These are phyloP conservation scores for Alnus glutinosa DNA, from an alignment of 306 rosid species.

Conservation along the genomic window DNA sequence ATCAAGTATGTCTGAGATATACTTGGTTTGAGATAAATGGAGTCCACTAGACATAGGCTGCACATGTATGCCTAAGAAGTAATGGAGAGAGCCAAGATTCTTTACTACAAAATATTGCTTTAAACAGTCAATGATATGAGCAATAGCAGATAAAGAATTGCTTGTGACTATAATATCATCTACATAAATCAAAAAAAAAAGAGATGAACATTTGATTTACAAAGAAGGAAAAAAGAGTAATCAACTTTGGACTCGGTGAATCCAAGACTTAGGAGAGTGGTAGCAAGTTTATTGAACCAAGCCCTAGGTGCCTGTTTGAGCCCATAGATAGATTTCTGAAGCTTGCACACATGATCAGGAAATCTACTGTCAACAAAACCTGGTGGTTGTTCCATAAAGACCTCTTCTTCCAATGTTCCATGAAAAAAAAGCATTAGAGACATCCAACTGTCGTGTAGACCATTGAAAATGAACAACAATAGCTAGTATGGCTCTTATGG, in stretches of 20 bases:
- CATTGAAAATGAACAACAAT: too few species aligned
- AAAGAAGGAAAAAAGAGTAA: too few species aligned
- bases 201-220: background rate
- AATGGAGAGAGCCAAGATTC: background rate
- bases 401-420: too few species aligned
- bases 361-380: too few species aligned
- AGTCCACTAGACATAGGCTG: background rate
- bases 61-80: background rate
- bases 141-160: too few species aligned
- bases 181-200: too few species aligned
- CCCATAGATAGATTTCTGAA: background rate
- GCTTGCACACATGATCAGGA: background rate
- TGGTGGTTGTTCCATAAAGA: too few species aligned
- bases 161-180: background rate
- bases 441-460: too few species aligned
- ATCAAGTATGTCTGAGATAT: too few species aligned
- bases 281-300: background rate
- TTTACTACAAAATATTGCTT: background rate
- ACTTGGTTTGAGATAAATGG: background rate
- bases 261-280: background rate
- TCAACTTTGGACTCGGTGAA: background rate
- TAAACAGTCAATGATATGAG: background rate
- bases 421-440: too few species aligned
- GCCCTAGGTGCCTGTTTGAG: background rate
- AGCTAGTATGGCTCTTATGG: too few species aligned